Evolutionary conservation across 345 rosid species (phyloP), one percentile per base, ranked within the genome.

Genomic region (Gossypium bickii): DNA sequence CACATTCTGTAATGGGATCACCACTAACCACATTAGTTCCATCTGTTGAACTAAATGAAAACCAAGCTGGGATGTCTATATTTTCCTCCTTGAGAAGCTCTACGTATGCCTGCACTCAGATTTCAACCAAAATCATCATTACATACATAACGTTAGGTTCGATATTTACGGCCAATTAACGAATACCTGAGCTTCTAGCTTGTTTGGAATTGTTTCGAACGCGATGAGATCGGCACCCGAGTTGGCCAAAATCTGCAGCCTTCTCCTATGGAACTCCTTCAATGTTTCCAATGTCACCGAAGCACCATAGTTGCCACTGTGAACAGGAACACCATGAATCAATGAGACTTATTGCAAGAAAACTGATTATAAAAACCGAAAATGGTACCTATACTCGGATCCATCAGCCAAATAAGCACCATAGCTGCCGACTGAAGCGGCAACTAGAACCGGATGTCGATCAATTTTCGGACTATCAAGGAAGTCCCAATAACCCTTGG

Each of bases 371-470:
- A 4, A 25, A 52, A 17, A 59, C 64, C 41, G 25, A 6, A 59
- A 25, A 25, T 59, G 29, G 64, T 48, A 88, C 97, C 93, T 92
- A 74, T 94, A 94, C 77, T 94, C 98, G 2, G 98, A 92, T 9
- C 97, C 98, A 83, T 92, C 97, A 25, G 97, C 93, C 78, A 94
- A 86, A 86, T 87, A 90, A 80, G 97, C 98, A 12, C 97, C 98
- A 75, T 94, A 94, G 84, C 97, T 94, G 72, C 98, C 97, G 12
- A 94, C 86, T n/a, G 97, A 94, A 69, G 94, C 97, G 55, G 97
- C 97, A 8, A 94, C 87, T 6, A 94, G 79, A 82, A 92, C 69
- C 0, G 98, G 97, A 48, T 82, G 86, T 29, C 71, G 49, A 17
- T 6, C 25, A 11, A 7, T 59, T 24, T 67, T 75, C 73, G 74